A percentile compares a stretch with the other conserved stretches of the same genome.
Evolutionary conservation across 108 stramenopile genomes (phyloP).

Genomic region (Cylindrotheca closterium): DNA sequence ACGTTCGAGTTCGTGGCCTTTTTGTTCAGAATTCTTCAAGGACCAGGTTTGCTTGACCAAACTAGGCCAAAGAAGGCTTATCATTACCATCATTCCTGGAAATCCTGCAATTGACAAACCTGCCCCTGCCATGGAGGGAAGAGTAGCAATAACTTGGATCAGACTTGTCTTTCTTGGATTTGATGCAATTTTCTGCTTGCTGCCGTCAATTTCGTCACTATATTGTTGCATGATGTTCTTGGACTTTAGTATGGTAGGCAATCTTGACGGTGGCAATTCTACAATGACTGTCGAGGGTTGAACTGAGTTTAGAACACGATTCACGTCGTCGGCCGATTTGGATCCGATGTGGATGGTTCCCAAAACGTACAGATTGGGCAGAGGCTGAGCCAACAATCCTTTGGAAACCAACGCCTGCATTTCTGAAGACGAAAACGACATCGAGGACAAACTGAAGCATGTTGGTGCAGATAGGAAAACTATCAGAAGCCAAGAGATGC

Average conservation of each 20-base stretch:
- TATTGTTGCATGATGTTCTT: no score
- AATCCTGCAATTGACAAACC: not conserved
- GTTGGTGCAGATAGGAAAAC: not conserved
- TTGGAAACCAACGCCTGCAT: not conserved
- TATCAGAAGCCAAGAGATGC: not conserved
- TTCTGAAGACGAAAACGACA: no score
- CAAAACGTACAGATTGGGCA: not conserved
- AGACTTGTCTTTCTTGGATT: not conserved
- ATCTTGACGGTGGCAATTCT: not conserved
- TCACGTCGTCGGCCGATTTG: not conserved
- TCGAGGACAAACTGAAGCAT: no score
- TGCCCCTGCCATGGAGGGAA: not conserved
- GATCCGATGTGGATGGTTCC: not conserved
- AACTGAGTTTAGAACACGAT: not conserved
- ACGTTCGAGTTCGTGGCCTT: not conserved
- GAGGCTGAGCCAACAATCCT: not conserved
- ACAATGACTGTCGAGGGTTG: not conserved
- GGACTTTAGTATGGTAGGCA: not conserved
- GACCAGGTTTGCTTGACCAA: not conserved
- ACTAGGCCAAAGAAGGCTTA: not conserved
- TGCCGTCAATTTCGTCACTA: no score
- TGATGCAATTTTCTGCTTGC: not conserved
- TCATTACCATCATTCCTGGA: not conserved
- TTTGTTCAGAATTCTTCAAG: not conserved
- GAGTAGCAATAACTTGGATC: not conserved